These are phyloP conservation scores for Blakeslea trispora DNA, from an alignment of 371 early-diverging fungal species.

Conservation along the genomic window DNA sequence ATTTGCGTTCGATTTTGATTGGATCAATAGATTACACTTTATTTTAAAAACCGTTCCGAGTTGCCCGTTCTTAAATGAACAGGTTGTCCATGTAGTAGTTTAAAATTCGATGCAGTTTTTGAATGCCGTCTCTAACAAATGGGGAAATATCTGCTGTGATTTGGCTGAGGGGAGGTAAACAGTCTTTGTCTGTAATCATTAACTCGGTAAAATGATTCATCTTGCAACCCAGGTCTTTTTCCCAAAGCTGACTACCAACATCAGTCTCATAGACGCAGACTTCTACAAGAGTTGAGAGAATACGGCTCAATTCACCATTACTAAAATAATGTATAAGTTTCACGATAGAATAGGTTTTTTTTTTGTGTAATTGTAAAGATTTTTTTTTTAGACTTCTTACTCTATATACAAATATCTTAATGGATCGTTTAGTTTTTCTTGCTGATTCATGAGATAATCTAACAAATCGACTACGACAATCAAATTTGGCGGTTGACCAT, in stretches of 20 bases:
- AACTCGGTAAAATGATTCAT: constrained; percentile 9
- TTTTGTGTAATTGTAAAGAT: constrained; percentile 6
- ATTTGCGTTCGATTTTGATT: neutral
- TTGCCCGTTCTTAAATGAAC: constrained; percentile 1
- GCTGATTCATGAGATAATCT: constrained; percentile 9
- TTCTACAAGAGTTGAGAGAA: constrained; percentile 12
- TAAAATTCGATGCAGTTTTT: constrained; percentile 9
- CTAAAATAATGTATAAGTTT: constrained; percentile 11
- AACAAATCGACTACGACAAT: constrained; percentile 31
- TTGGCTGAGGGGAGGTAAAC: neutral
- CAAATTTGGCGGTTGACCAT: constrained; percentile 33
- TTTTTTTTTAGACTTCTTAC: constrained; percentile 10
- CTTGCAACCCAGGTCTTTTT: constrained; percentile 1
- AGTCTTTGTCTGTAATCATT: constrained; percentile 8
- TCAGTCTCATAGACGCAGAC: constrained; percentile 7
- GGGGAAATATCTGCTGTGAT: neutral
- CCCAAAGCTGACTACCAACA: constrained; percentile 1
- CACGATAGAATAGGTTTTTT: constrained; percentile 10
- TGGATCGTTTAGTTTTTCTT: neutral
- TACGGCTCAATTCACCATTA: constrained; percentile 5
- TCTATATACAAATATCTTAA: constrained; percentile 8
- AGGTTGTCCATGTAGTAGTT: constrained; percentile 8
- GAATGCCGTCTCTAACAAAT: neutral
- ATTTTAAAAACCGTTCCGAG: constrained; percentile 13
- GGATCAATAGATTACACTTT: constrained; percentile 12